A percentile compares a stretch with the other conserved stretches of the same genome.
phyloP scores from a whole-genome alignment of 1,284 basidiomycete species.

The Malassezia globosa region DNA sequence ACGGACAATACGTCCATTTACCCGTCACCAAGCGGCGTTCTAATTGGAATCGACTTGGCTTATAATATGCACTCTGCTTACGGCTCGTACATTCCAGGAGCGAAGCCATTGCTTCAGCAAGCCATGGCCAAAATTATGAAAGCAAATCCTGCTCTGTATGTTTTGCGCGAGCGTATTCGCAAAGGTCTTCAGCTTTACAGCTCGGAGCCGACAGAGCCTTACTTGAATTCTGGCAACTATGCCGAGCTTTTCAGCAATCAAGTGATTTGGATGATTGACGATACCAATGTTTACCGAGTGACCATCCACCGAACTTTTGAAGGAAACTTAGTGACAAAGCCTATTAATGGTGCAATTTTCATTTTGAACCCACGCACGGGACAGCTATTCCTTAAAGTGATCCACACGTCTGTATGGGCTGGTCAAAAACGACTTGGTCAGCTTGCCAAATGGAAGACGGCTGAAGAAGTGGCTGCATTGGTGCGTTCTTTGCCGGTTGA shows the following conservation, averaged over 20 bases:
- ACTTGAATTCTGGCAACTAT: conserved; percentile 91
- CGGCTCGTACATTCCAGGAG: conserved; percentile 97
- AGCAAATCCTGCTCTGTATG: conserved; percentile 94
- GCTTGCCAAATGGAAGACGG: conserved; percentile 98
- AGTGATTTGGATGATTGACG: conserved; percentile 99
- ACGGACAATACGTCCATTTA: conserved; percentile 74
- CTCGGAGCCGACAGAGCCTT: conserved; percentile 97
- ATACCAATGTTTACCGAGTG: conserved; percentile 98
- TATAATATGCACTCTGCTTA: conserved; percentile 99
- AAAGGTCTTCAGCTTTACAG: conserved; percentile 98
- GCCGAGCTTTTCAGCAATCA: conserved; percentile 98
- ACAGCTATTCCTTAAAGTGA: conserved; percentile 95
- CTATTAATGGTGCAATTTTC: conserved; percentile 98
- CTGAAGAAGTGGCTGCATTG: conserved; percentile 96
- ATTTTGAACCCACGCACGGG: conserved; percentile 99
- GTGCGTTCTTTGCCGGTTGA: conserved; percentile 94
- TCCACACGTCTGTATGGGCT: conserved; percentile 98
- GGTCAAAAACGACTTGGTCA: conserved; percentile 99
- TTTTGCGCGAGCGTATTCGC: conserved; percentile 92
- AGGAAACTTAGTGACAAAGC: conserved; percentile 98
- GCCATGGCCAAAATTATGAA: conserved; percentile 99
- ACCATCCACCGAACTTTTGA: conserved; percentile 99
- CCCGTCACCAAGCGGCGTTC: conserved; percentile 91
- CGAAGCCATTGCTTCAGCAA: conserved; percentile 95
- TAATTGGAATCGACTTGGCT: conserved; percentile 95